Evolutionary conservation across 805 yeast species (phyloP), one percentile per base, ranked within the genome.

Genomic region (Candida odintsovae): DNA sequence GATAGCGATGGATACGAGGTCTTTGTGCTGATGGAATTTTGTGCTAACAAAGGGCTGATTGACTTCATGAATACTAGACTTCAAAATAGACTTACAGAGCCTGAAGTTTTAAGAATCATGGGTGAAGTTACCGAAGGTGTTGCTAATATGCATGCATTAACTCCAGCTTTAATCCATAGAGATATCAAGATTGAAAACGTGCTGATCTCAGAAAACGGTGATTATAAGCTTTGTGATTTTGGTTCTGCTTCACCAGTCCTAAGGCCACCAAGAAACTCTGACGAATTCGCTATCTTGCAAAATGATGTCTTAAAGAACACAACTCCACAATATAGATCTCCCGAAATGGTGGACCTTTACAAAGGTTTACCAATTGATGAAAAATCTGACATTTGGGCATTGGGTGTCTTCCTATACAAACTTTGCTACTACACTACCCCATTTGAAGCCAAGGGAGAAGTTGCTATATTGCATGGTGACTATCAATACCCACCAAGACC

Each of bases 171-270:
- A 50, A 69, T 86, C 22, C 95, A 86, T 62, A 68, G 94, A 51
- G 95, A 86, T 65, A 82, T 86, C 52, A 86, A 86, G 63, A 86
- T 86, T 53, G 95, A 86, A 64, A 86, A 86, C 59, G 90, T 86
- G 6, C 68, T 86, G 52, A 71, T 86, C 9, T 78, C 83, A 22
- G 74, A 67, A 2, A 68, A 74, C 40, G 77, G 82, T 2, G 73
- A 72, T 25, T 86, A 72, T 62, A 86, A 86, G 64, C 65, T 86
- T 22, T 84, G 92, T 66, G 95, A 86, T 66, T 86, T 86, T 67
- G 95, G 95, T 3, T 83, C 90, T 2, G 85, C 90, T 0, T 82
- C 84, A 10, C 78, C 80, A 11, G 75, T 79, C 25, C 63, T 82
- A 41, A 72, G 83, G 28, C 81, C 83, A 1, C 90, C 95, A 5